phyloP scores from a whole-genome alignment of 768 basidiomycete species.

The Pisolithus albus region DNA sequence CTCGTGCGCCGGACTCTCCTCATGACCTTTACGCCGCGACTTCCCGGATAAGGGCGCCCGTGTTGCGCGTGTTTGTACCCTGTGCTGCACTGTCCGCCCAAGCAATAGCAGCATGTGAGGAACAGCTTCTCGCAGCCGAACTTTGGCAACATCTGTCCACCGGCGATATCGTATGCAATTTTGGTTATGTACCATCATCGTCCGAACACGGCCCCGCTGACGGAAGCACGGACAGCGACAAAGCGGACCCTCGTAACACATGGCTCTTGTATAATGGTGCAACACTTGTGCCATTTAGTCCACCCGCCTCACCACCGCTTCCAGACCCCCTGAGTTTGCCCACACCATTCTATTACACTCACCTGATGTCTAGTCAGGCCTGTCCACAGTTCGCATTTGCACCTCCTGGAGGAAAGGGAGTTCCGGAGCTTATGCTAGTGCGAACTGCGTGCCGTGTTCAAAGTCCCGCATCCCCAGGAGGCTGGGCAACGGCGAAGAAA shows the following conservation, averaged over 20 bases:
- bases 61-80: slow-evolving; percentile 70
- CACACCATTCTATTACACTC: slow-evolving; percentile 70
- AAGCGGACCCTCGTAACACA: slow-evolving; percentile 24
- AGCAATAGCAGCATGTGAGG: slow-evolving; percentile 53
- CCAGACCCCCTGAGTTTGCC: slow-evolving; percentile 56
- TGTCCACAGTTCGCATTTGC: slow-evolving; percentile 23
- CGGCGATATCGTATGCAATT: slow-evolving; percentile 75
- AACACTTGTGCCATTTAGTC: slow-evolving; percentile 52
- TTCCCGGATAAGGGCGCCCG: slow-evolving; percentile 59
- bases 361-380: slow-evolving; percentile 43
- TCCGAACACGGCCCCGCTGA: slow-evolving; percentile 22
- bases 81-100: slow-evolving; percentile 44
- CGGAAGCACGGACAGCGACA: slow-evolving; percentile 12
- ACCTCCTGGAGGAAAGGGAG: slow-evolving; percentile 25
- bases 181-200: slow-evolving; percentile 62
- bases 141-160: slow-evolving; percentile 72
- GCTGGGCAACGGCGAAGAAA: slow-evolving; percentile 52
- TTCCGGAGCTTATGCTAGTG: slow-evolving; percentile 45
- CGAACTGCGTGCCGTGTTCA: slow-evolving; percentile 33
- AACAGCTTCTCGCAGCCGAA: slow-evolving; percentile 58
- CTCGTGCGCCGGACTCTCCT: slow-evolving; percentile 29
- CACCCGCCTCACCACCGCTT: slow-evolving; percentile 46
- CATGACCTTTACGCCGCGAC: slow-evolving; percentile 61
- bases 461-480: slow-evolving; percentile 56
- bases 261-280: slow-evolving; percentile 77